A percentile compares a stretch with the other conserved stretches of the same genome.
These are phyloP conservation scores for Truncatella angustata DNA, from an alignment of 2,329 filamentous ascomycete genomes.

Conservation along the genomic window DNA sequence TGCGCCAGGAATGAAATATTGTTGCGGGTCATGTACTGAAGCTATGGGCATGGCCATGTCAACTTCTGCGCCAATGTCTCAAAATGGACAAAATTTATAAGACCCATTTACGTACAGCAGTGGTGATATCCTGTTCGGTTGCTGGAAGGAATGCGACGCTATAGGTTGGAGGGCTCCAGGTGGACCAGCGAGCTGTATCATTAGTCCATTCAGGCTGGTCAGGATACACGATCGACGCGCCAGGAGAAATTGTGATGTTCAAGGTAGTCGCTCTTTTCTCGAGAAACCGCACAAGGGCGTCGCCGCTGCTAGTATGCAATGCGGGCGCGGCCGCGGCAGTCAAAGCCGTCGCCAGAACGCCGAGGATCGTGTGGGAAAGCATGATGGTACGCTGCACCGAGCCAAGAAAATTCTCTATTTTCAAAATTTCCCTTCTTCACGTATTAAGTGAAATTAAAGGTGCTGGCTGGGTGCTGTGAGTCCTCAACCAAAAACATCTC, in stretches of 20 bases:
- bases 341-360: slow-evolving; percentile 2
- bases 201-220: slow-evolving; percentile 10
- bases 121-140: slow-evolving; percentile 12
- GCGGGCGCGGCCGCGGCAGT: slow-evolving; percentile 12
- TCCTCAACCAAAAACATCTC: too few relatives aligned
- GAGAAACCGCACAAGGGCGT: slow-evolving; percentile 11
- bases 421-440: too few relatives aligned
- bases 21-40: slow-evolving; percentile 14
- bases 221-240: slow-evolving; percentile 11
- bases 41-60: slow-evolving; percentile 1
- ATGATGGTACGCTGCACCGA: slow-evolving; percentile 9
- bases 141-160: slow-evolving; percentile 14
- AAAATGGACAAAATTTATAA: too few relatives aligned
- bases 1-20: slow-evolving; percentile 14
- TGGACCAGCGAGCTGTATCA: slow-evolving; percentile 13
- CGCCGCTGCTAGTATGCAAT: slow-evolving; percentile 12
- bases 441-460: too few relatives aligned
- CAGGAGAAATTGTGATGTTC: slow-evolving; percentile 10
- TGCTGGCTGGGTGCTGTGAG: too few relatives aligned
- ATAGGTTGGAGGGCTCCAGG: slow-evolving; percentile 12
- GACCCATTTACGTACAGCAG: slow-evolving; percentile 13
- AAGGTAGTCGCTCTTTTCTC: slow-evolving; percentile 6
- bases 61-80: background rate
- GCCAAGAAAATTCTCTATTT: too few relatives aligned
- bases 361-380: slow-evolving; percentile 9